Evolutionary conservation across 2,329 filamentous ascomycete species (phyloP).

Genomic region (Talaromyces sp.): DNA sequence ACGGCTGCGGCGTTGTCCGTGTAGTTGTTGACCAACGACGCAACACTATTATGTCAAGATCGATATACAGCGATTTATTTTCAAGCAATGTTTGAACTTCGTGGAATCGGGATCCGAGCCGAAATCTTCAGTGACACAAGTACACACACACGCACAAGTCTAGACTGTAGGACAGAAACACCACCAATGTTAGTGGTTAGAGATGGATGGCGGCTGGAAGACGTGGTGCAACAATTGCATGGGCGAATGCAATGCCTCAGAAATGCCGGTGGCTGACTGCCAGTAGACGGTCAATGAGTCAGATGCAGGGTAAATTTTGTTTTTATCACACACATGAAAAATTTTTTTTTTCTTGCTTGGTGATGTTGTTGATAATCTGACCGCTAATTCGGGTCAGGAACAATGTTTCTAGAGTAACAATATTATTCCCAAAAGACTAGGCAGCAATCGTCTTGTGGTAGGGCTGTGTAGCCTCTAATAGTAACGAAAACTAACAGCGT

Average conservation of each 20-base stretch:
- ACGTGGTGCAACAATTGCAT: conserved; percentile 14
- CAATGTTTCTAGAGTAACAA: conserved; percentile 15
- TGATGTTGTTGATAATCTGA: conserved; percentile 17
- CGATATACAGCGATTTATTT: not conserved
- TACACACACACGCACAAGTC: not conserved
- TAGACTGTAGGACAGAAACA: conserved; percentile 3
- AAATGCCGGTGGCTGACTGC: not conserved
- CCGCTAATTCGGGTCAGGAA: conserved; percentile 20
- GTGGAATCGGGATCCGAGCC: conserved; percentile 11
- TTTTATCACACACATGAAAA: conserved; percentile 5
- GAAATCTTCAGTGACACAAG: conserved; percentile 5
- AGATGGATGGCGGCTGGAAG: conserved; percentile 12
- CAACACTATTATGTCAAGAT: not conserved
- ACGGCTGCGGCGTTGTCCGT: not conserved
- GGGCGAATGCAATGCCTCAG: conserved; percentile 1
- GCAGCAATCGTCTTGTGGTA: conserved; percentile 14
- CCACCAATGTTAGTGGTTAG: conserved; percentile 9
- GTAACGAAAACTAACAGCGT: not conserved
- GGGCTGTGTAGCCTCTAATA: not conserved
- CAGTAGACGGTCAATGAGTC: conserved; percentile 5
- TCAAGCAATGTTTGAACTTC: not conserved
- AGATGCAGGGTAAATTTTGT: conserved; percentile 8
- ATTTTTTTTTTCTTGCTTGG: conserved; percentile 4
- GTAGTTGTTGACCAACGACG: not conserved
- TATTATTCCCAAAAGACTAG: conserved; percentile 4